A percentile compares a stretch with the other conserved stretches of the same genome.
Conservation (phyloP, 768 basidiomycete genomes). For the Exidia glandulosa region DNA sequence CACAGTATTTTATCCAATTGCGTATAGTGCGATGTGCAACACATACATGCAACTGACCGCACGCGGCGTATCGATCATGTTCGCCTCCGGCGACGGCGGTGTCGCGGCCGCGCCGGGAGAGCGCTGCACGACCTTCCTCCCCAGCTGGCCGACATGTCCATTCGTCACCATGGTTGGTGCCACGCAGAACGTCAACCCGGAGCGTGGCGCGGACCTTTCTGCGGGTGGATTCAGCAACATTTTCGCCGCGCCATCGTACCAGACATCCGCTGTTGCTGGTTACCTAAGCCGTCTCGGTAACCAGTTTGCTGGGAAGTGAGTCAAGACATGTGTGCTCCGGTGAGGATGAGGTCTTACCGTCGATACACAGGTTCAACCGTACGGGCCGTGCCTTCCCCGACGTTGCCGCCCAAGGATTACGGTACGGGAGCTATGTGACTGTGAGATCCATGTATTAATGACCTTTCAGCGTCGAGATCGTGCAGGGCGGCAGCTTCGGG, state of each 20-base stretch:
- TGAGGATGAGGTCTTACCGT: background rate
- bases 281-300: constrained; percentile 32
- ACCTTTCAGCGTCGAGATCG: constrained; percentile 36
- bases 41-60: constrained; percentile 25
- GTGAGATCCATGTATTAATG: background rate
- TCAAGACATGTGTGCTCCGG: background rate
- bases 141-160: constrained; percentile 28
- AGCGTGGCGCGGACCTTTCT: constrained; percentile 48
- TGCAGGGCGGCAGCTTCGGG: constrained; percentile 32
- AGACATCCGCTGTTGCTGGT: constrained; percentile 16
- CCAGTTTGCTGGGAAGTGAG: constrained; percentile 39
- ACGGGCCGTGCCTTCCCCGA: constrained; percentile 25
- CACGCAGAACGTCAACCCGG: constrained; percentile 46
- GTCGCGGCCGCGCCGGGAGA: constrained; percentile 17
- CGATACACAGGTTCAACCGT: constrained; percentile 7
- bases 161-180: constrained; percentile 57
- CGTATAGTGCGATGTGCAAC: constrained; percentile 20
- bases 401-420: constrained; percentile 34
- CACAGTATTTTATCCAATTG: background rate
- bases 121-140: constrained; percentile 24
- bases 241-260: constrained; percentile 21
- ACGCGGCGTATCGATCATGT: constrained; percentile 25
- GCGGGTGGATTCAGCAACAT: constrained; percentile 56
- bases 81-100: constrained; percentile 29
- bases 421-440: constrained; percentile 3